Evolutionary conservation across 148 eudicot genomes (phyloP).

Genomic region (Rhododendron ovatum): DNA sequence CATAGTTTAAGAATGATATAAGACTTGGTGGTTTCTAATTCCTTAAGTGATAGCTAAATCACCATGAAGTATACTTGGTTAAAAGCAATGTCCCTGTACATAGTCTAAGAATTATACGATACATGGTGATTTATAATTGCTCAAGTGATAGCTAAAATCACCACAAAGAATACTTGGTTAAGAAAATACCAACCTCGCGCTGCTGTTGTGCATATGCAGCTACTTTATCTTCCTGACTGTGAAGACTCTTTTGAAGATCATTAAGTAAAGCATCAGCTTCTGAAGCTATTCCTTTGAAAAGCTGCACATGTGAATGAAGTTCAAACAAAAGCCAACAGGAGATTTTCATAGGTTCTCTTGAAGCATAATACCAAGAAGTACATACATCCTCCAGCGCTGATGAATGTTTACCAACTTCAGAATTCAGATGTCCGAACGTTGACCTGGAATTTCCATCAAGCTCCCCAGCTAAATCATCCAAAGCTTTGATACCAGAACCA

Average conservation of each 20-base stretch:
- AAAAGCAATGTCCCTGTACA: conserved; percentile 66
- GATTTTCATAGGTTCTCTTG: background rate
- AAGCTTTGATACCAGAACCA: conserved; percentile 74
- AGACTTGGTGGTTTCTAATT: background rate
- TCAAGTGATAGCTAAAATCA: background rate
- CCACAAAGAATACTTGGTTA: background rate
- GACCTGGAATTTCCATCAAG: conserved; percentile 76
- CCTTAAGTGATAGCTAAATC: background rate
- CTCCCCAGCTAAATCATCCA: conserved; percentile 80
- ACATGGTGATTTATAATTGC: background rate
- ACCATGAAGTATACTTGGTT: background rate
- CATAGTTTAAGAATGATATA: background rate
- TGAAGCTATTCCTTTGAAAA: conserved; percentile 63
- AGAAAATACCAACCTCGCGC: conserved; percentile 53
- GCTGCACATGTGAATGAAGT: conserved; percentile 42
- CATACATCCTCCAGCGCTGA: conserved; percentile 69
- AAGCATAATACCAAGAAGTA: conserved; percentile 3
- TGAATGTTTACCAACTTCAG: conserved; percentile 85
- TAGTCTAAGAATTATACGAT: background rate
- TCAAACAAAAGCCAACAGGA: conserved; percentile 12
- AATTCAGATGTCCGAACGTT: conserved; percentile 58
- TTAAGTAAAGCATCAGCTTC: conserved; percentile 78
- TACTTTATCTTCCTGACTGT: conserved; percentile 71
- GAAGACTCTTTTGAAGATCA: conserved; percentile 77
- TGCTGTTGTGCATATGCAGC: conserved; percentile 65